Evolutionary conservation across 108 stramenopile genomes (phyloP).

Genomic region (Fragilaria radians): DNA sequence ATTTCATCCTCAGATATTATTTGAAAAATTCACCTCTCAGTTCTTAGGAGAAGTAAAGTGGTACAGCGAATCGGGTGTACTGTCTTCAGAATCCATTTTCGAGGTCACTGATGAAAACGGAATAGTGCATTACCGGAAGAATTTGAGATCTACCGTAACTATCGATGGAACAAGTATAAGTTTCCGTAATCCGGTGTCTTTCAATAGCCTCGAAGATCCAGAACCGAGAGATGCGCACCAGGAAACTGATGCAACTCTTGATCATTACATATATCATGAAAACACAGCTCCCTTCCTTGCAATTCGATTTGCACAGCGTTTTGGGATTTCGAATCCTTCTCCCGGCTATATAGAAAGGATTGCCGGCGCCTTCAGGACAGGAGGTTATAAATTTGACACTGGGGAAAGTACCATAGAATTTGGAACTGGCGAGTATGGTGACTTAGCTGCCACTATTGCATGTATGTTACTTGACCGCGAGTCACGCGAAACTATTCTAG

Average conservation of each 20-base stretch:
- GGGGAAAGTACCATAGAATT: conserved; percentile 26
- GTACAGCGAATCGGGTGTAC: background rate
- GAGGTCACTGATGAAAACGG: conserved; percentile 14
- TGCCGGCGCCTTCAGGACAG: conserved; percentile 51
- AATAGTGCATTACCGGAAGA: conserved; percentile 13
- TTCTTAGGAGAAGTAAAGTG: background rate
- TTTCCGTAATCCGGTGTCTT: conserved; percentile 58
- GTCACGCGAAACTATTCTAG: conserved; percentile 28
- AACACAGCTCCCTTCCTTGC: conserved; percentile 58
- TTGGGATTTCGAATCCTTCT: conserved; percentile 65
- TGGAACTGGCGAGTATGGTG: conserved; percentile 45
- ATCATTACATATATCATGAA: conserved; percentile 50
- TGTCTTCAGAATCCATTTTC: conserved; percentile 2
- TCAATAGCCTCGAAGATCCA: conserved; percentile 28
- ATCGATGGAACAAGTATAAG: background rate
- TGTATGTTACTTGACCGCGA: conserved; percentile 52
- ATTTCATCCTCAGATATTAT: conserved; percentile 21
- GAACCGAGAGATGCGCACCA: conserved; percentile 46
- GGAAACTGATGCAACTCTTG: conserved; percentile 66
- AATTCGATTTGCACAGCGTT: conserved; percentile 45
- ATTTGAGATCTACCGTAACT: background rate
- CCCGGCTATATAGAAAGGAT: conserved; percentile 37
- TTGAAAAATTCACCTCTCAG: background rate
- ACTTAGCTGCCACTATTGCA: conserved; percentile 51
- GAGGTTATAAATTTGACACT: conserved; percentile 17